Conservation (phyloP, 2,329 filamentous ascomycete genomes). For the Xylaria arbuscula region DNA sequence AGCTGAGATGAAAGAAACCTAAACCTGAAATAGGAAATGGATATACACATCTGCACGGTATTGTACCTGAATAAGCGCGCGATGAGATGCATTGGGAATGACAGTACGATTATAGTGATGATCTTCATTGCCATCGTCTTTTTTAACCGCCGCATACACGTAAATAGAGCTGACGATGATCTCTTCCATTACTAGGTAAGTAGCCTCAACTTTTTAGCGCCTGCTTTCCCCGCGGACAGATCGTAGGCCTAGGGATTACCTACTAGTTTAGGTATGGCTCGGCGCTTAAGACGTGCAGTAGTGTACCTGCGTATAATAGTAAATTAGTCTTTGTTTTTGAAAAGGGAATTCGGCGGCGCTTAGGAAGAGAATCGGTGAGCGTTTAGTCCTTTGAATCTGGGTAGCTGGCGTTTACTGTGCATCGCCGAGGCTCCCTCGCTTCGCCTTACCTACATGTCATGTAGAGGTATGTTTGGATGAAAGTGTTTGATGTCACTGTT, state of each 20-base stretch:
- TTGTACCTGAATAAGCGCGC: neutral
- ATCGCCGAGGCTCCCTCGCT: neutral
- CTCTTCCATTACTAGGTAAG: constrained; percentile 12
- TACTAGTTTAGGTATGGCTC: constrained; percentile 2
- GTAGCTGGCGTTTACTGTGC: neutral
- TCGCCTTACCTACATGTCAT: no score
- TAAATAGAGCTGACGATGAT: constrained; percentile 3
- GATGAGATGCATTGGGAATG: neutral
- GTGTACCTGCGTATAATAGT: neutral
- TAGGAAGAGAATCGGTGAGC: constrained; percentile 1
- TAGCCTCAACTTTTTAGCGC: constrained; percentile 18
- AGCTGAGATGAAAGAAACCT: neutral
- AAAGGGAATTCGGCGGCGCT: neutral
- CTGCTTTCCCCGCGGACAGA: constrained; percentile 9
- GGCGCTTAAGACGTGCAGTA: constrained; percentile 24
- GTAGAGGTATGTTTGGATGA: no score
- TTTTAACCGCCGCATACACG: neutral
- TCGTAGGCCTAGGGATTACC: neutral
- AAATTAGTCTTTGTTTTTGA: neutral
- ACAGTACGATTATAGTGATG: constrained; percentile 36
- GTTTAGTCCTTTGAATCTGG: neutral
- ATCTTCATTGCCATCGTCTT: constrained; percentile 15
- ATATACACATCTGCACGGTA: neutral
- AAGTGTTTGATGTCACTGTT: no score
- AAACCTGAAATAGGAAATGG: constrained; percentile 15